These are phyloP conservation scores for Cyberlindnera euphorbiae DNA, from an alignment of 805 yeast species.

Conservation along the genomic window DNA sequence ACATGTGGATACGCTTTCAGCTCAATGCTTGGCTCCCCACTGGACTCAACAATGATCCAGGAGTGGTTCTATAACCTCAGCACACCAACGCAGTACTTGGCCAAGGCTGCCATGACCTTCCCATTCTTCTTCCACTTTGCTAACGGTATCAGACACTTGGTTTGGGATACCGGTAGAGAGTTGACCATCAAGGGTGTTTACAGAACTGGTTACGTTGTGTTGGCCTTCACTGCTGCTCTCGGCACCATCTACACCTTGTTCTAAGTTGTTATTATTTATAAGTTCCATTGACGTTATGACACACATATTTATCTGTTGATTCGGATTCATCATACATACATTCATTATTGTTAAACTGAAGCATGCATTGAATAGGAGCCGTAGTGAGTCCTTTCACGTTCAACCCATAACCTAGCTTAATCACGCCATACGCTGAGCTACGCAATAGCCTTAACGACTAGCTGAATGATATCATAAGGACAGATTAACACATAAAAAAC, in stretches of 20 bases:
- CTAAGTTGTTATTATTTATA: slow-evolving; percentile 5
- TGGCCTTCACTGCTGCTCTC: slow-evolving; percentile 53
- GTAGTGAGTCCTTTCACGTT: too few relatives aligned
- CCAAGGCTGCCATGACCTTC: slow-evolving; percentile 68
- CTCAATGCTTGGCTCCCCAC: slow-evolving; percentile 51
- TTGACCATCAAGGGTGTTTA: slow-evolving; percentile 82
- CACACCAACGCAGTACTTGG: slow-evolving; percentile 48
- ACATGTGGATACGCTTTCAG: slow-evolving; percentile 72
- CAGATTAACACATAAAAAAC: slow-evolving; percentile 1
- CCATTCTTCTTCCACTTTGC: slow-evolving; percentile 84
- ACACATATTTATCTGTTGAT: slow-evolving; percentile 1
- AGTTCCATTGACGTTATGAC: not conserved
- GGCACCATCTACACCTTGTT: slow-evolving; percentile 44
- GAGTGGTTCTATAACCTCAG: slow-evolving; percentile 53
- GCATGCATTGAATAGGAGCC: too few relatives aligned
- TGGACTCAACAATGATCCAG: slow-evolving; percentile 31
- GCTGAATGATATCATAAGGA: not conserved
- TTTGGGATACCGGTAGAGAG: slow-evolving; percentile 88
- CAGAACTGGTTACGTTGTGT: slow-evolving; percentile 83
- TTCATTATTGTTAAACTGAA: not conserved
- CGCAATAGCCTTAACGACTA: not conserved
- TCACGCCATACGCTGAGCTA: too few relatives aligned
- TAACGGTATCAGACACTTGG: slow-evolving; percentile 88
- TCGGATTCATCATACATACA: not conserved
- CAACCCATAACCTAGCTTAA: too few relatives aligned